Evolutionary conservation across 768 basidiomycete species (phyloP).

Genomic region (Tulasnella calospora): DNA sequence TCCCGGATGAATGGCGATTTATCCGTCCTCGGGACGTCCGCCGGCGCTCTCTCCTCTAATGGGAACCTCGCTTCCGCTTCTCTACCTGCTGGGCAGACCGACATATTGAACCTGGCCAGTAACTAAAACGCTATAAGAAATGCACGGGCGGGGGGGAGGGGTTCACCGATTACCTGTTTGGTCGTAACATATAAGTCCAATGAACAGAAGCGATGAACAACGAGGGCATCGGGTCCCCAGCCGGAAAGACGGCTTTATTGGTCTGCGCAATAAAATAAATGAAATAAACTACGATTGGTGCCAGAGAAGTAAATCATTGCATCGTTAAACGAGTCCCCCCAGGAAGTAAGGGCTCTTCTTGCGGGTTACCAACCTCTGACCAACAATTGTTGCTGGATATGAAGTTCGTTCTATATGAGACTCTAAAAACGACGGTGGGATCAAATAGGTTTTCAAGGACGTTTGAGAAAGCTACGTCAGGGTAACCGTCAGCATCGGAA

Average conservation of each 20-base stretch:
- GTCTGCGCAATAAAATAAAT: not conserved
- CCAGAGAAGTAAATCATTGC: conserved; percentile 12
- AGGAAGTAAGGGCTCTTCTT: conserved; percentile 62
- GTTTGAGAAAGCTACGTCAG: conserved; percentile 98
- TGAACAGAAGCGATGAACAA: no score
- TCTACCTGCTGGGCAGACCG: conserved; percentile 30
- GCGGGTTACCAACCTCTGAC: not conserved
- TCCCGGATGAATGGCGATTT: conserved; percentile 92
- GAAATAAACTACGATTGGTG: conserved; percentile 15
- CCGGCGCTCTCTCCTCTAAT: conserved; percentile 57
- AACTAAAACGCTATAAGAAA: no score
- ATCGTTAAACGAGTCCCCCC: conserved; percentile 48
- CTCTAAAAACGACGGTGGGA: conserved; percentile 96
- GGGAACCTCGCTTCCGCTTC: conserved; percentile 52
- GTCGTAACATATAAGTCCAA: no score
- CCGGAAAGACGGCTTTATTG: not conserved
- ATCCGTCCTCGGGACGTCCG: conserved; percentile 65
- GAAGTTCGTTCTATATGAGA: conserved; percentile 91
- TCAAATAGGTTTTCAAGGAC: conserved; percentile 84
- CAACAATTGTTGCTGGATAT: conserved; percentile 54
- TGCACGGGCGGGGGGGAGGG: no score
- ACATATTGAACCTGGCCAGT: conserved; percentile 31
- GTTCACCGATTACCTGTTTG: no score
- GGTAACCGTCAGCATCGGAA: conserved; percentile 45
- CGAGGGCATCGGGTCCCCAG: not conserved